A percentile compares a stretch with the other conserved stretches of the same genome.
phyloP scores from a whole-genome alignment of 1,284 basidiomycete species.

The Coniferiporia sulphurascens region DNA sequence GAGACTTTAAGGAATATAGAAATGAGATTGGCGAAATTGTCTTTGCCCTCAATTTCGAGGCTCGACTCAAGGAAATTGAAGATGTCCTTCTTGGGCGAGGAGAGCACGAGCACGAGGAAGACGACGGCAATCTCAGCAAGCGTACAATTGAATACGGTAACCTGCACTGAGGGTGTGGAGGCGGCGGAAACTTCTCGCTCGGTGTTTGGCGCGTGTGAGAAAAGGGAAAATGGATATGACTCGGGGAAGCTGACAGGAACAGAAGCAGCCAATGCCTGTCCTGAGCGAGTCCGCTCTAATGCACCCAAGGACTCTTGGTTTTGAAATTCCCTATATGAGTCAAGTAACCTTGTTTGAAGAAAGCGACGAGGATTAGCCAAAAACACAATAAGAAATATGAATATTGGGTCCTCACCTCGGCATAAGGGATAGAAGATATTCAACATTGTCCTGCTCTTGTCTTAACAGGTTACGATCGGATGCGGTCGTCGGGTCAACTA shows the following conservation, averaged over 20 bases:
- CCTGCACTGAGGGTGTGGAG: slow-evolving; percentile 38
- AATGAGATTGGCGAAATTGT: slow-evolving; percentile 70
- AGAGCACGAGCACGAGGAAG: slow-evolving; percentile 76
- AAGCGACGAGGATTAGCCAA: slow-evolving; percentile 16
- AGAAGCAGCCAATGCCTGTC: slow-evolving; percentile 54
- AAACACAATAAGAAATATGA: slow-evolving; percentile 2
- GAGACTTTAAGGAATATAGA: slow-evolving; percentile 80
- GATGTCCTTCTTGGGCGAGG: slow-evolving; percentile 76
- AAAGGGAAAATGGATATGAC: slow-evolving; percentile 87
- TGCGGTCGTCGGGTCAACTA: slow-evolving; percentile 64
- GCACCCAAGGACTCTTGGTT: slow-evolving; percentile 60
- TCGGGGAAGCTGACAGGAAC: slow-evolving; percentile 88
- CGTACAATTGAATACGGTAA: slow-evolving; percentile 66
- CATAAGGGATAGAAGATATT: slow-evolving; percentile 81
- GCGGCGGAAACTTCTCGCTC: slow-evolving; percentile 37
- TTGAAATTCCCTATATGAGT: slow-evolving; percentile 84
- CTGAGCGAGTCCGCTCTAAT: slow-evolving; percentile 64
- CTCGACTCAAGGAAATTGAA: slow-evolving; percentile 75
- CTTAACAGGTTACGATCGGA: slow-evolving; percentile 57
- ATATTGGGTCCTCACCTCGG: slow-evolving; percentile 55
- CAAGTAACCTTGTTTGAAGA: slow-evolving; percentile 53
- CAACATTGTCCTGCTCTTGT: slow-evolving; percentile 92
- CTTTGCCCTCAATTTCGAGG: slow-evolving; percentile 81
- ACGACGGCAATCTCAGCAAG: slow-evolving; percentile 86
- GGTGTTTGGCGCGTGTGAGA: slow-evolving; percentile 61